Percentiles rank a stretch among this genome's conserved stretches.
These are phyloP conservation scores for Tolypocladium album DNA, from an alignment of 2,329 filamentous ascomycete genomes.

Conservation along the genomic window DNA sequence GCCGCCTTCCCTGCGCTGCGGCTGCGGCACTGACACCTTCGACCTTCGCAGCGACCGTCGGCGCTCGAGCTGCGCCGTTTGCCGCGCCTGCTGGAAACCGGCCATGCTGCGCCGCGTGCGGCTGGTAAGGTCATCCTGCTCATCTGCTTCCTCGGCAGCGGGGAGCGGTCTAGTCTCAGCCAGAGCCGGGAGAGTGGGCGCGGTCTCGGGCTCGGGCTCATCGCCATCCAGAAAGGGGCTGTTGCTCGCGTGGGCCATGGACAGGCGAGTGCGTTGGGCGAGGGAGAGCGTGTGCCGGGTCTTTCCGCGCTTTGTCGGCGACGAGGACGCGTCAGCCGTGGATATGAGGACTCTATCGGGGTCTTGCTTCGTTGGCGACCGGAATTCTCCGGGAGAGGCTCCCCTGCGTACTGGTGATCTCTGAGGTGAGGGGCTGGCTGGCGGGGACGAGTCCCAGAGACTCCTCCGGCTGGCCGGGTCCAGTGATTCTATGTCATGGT, in stretches of 20 bases:
- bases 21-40: slow-evolving; percentile 20
- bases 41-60: slow-evolving; percentile 38
- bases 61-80: slow-evolving; percentile 49
- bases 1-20: slow-evolving; percentile 27
- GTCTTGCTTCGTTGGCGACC: slow-evolving; percentile 36
- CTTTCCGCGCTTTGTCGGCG: slow-evolving; percentile 38
- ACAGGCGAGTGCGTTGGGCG: slow-evolving; percentile 69
- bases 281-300: slow-evolving; percentile 50
- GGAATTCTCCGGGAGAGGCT: neutral
- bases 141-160: slow-evolving; percentile 6
- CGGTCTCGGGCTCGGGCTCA: slow-evolving; percentile 13
- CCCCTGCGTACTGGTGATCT: neutral
- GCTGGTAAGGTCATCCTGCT: slow-evolving; percentile 40
- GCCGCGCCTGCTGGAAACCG: slow-evolving; percentile 47
- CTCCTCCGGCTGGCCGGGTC: neutral
- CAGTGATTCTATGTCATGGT: neutral
- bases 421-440: neutral
- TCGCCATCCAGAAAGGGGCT: slow-evolving; percentile 19
- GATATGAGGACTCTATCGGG: slow-evolving; percentile 47
- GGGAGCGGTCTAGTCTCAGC: neutral
- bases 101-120: slow-evolving; percentile 53
- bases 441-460: neutral
- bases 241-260: slow-evolving; percentile 58
- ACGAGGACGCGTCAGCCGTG: slow-evolving; percentile 44
- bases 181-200: slow-evolving; percentile 2